phyloP scores from a whole-genome alignment of 495 filamentous ascomycete genomes.

The Jackrogersella minutella region DNA sequence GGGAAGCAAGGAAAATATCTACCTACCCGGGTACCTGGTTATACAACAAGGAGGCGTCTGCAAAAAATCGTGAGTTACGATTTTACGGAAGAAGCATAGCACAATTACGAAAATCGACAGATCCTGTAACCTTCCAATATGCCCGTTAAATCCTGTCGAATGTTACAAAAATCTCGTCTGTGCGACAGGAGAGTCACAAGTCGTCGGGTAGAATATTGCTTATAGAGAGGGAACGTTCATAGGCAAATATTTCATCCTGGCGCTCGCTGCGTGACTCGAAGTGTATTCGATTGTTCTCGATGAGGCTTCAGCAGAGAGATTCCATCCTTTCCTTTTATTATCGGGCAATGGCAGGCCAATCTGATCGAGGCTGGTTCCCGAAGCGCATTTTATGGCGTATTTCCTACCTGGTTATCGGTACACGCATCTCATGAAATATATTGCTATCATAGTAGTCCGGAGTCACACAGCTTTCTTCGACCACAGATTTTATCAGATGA shows the following conservation, averaged over 20 bases:
- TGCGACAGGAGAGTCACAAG: conserved; percentile 15
- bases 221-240: neutral
- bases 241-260: neutral
- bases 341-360: conserved; percentile 30
- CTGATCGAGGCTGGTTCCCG: conserved; percentile 9
- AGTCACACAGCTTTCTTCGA: neutral
- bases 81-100: conserved; percentile 16
- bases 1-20: conserved; percentile 1
- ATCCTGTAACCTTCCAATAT: conserved; percentile 27
- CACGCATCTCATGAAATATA: conserved; percentile 9
- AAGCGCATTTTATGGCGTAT: conserved; percentile 23
- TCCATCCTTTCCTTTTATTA: conserved; percentile 1
- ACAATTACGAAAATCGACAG: conserved; percentile 28
- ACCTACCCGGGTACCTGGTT: no score
- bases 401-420: conserved; percentile 2
- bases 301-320: conserved; percentile 1
- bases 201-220: conserved; percentile 9
- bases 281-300: neutral
- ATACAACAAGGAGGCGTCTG: conserved; percentile 12
- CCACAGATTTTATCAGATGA: neutral
- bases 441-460: neutral
- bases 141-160: conserved; percentile 17
- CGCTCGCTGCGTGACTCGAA: no score
- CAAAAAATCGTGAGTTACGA: neutral
- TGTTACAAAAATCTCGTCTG: conserved; percentile 22